Evolutionary conservation across 2,329 filamentous ascomycete species (phyloP), one percentile per base, ranked within the genome.

Genomic region (Zasmidium angulare): DNA sequence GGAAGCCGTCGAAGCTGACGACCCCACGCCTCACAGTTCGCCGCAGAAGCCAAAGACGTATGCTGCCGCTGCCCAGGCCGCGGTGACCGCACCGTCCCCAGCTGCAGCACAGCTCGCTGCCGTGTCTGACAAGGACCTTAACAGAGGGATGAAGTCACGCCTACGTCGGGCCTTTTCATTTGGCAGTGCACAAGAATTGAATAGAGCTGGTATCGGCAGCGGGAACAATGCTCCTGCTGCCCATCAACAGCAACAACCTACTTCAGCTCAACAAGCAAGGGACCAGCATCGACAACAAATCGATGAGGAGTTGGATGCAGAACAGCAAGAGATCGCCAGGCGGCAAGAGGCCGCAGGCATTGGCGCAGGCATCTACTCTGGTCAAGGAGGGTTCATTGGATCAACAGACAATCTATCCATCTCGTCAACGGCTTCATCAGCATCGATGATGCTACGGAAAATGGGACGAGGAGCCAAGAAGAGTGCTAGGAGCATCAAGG

Each of bases 401-500:
- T 99, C 95, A 3, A 98, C 91, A 0, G 95, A 99, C 76, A 98
- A 98, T 67, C 78, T 99, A 48, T 96, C 91, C 14, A 91, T 96
- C 64, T 93, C 90, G 1, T 96, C 91, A 2, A 96, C 91, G 10
- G 91, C 91, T 20, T 96, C 91, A 6, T 96, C 91, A 20, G 91
- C 91, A 31, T 96, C 91, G 26, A 87, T 96, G 68, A 96, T 96
- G 91, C 89, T 99, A 66, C 87, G 95, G 55, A 99, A 99, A 80
- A 99, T 99, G 95, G 95, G 95, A 57, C 91, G 92, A 65, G 93
- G 93, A n/a, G 89, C 98, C 86, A 98, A 96, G 83, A 96, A 95
- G 77, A 89, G 91, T 53, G 89, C 89, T 19, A 85, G 93, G 50
- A 97, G 93, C 22, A 85, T 99, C 55, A 96, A 96, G 66, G 95